Conservation (phyloP, 2,329 filamentous ascomycete species). For the Verticillium dahliae region DNA sequence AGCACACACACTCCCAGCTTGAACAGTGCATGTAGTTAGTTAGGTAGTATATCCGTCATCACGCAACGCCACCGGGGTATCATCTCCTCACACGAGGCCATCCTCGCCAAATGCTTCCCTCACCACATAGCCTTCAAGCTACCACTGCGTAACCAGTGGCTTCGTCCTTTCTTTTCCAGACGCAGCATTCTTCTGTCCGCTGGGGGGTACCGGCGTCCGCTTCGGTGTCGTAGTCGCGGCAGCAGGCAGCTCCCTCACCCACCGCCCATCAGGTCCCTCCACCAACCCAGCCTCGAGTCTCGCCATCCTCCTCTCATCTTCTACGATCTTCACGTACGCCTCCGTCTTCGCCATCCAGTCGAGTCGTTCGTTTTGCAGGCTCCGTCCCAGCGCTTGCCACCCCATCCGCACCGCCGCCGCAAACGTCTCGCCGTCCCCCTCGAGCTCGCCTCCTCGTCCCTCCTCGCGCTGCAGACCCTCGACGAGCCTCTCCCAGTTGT, state of each 20-base stretch:
- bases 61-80: neutral
- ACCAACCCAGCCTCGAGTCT: neutral
- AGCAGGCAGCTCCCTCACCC: neutral
- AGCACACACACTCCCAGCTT: neutral
- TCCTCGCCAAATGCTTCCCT: neutral
- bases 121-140: neutral
- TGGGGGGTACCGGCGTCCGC: neutral
- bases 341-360: slow-evolving; percentile 34
- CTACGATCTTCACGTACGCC: slow-evolving; percentile 32
- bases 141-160: neutral
- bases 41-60: neutral
- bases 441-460: neutral
- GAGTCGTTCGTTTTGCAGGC: slow-evolving; percentile 22
- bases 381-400: slow-evolving; percentile 6
- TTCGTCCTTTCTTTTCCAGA: neutral
- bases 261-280: neutral
- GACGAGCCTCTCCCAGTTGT: slow-evolving; percentile 41
- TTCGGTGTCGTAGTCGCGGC: too few species aligned
- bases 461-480: slow-evolving; percentile 10
- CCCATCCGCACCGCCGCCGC: neutral
- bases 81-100: neutral
- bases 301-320: slow-evolving; percentile 27
- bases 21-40: neutral
- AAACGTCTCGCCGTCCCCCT: neutral
- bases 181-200: neutral